A percentile compares a stretch with the other conserved stretches of the same genome.
These are phyloP conservation scores for Microbotryum lychnidis-dioicae DNA, from an alignment of 1,284 basidiomycete species.

Conservation along the genomic window DNA sequence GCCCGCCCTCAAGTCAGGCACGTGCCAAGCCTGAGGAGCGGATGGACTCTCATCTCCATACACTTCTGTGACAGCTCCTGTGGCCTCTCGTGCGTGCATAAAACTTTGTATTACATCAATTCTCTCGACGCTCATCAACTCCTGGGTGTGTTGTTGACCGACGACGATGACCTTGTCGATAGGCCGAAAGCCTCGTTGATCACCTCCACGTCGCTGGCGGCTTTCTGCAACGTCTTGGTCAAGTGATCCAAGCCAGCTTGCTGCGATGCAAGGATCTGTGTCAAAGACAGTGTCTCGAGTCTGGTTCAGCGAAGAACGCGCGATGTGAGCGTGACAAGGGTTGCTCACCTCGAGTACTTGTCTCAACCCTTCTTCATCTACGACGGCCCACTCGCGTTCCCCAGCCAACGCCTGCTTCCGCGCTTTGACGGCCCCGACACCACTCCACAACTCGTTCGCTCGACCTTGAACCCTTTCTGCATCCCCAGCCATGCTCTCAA, in stretches of 20 bases:
- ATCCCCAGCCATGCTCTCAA: conserved; percentile 15
- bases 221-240: conserved; percentile 14
- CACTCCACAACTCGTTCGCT: conserved; percentile 22
- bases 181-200: conserved; percentile 26
- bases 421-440: conserved; percentile 20
- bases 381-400: conserved; percentile 23
- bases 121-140: no score
- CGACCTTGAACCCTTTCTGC: conserved; percentile 6
- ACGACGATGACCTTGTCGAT: not conserved
- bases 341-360: conserved; percentile 23
- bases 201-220: conserved; percentile 18
- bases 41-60: no score
- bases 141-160: no score
- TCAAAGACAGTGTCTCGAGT: not conserved
- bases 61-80: no score
- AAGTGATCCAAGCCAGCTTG: conserved; percentile 28
- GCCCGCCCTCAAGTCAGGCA: no score
- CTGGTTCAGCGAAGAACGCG: not conserved
- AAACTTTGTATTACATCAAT: no score
- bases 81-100: no score
- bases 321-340: not conserved
- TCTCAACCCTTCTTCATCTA: conserved; percentile 28
- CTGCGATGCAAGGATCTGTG: conserved; percentile 20
- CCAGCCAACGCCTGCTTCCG: conserved; percentile 3
- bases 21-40: no score